Base-by-base conservation (phyloP, 1,139 yeast species). In the Yamadazyma sp. region DNA sequence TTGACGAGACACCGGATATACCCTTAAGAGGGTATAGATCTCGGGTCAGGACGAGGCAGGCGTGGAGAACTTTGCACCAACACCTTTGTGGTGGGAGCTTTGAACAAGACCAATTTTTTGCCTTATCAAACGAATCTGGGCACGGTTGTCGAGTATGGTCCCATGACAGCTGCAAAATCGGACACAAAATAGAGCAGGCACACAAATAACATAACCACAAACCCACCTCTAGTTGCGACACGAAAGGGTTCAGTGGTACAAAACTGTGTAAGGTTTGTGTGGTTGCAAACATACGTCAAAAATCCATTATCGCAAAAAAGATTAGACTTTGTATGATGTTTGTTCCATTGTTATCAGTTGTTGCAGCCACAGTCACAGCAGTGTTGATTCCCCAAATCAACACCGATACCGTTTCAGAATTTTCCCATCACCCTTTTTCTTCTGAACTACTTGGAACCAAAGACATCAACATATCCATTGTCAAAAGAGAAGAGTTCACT, bases 381-480 rank as follows among this genome's bases (percentile, higher is more conserved):
- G 20, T 16, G 20, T 9, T 28, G 10, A 28, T 28, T 28, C 31
- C 31, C 31, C 18, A 16, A 15, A 16, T 27, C 16, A 27, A 15
- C 12, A 5, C 24, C 6, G 24, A 20, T 10, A 20, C 6, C 7
- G 7, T 26, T 14, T 8, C n/a, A n/a, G n/a, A n/a, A n/a, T n/a
- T n/a, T n/a, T n/a, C n/a, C n/a, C n/a, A n/a, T n/a, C n/a, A n/a
- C 31, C 11, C 31, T 14, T 9, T 17, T 30, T 17, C 23, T 14
- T 4, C 14, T 17, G 37, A 27, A 14, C 17, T 20, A 5, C 6
- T 27, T 27, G 46, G 46, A 6, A 40, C 28, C 33, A 28, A 40
- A 4, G 31, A 40, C n/a, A 17, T 43, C 18, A 43, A 43, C 24
- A 40, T 43, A 17, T 30, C 36, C 20, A 40, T 43, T 15, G 41